A percentile compares a stretch with the other conserved stretches of the same genome.
Conservation (phyloP, 208 protist species). For the Trypanosoma theileri region DNA sequence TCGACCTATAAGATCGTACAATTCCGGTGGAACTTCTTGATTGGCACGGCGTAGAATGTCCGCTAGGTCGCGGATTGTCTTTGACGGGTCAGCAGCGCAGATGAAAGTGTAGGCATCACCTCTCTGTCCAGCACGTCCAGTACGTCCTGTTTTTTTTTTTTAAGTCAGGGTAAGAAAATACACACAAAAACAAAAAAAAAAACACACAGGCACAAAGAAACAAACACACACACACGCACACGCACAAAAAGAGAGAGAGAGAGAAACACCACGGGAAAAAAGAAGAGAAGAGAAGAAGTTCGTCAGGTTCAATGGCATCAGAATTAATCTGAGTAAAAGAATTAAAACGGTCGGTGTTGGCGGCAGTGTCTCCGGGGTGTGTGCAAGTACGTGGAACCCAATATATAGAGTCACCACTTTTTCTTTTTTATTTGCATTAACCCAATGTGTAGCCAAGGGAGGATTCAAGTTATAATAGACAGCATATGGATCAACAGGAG, state of each 20-base stretch:
- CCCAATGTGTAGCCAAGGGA: no score
- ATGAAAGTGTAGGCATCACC: slow-evolving; percentile 90
- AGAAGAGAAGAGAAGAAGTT: slow-evolving; percentile 13
- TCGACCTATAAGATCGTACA: slow-evolving; percentile 47
- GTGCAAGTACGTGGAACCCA: no score
- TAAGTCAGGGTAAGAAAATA: slow-evolving; percentile 5
- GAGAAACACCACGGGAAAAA: slow-evolving; percentile 11
- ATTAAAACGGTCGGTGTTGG: slow-evolving; percentile 7
- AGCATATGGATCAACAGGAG: no score
- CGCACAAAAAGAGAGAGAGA: slow-evolving; percentile 8
- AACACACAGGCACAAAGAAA: slow-evolving; percentile 7
- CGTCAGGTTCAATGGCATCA: slow-evolving; percentile 15
- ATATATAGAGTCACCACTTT: no score
- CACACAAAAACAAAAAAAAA: not conserved
- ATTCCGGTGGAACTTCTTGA: slow-evolving; percentile 63
- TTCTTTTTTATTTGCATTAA: no score
- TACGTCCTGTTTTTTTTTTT: slow-evolving; percentile 63
- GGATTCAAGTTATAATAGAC: no score
- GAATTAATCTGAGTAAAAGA: slow-evolving; percentile 11
- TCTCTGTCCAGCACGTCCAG: slow-evolving; percentile 81
- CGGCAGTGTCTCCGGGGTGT: not conserved
- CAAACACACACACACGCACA: slow-evolving; percentile 15
- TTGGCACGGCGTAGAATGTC: slow-evolving; percentile 70
- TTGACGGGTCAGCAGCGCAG: slow-evolving; percentile 56
- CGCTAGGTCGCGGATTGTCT: slow-evolving; percentile 76